Conservation (phyloP, 306 rosid species). For the Rosa multiflora region DNA sequence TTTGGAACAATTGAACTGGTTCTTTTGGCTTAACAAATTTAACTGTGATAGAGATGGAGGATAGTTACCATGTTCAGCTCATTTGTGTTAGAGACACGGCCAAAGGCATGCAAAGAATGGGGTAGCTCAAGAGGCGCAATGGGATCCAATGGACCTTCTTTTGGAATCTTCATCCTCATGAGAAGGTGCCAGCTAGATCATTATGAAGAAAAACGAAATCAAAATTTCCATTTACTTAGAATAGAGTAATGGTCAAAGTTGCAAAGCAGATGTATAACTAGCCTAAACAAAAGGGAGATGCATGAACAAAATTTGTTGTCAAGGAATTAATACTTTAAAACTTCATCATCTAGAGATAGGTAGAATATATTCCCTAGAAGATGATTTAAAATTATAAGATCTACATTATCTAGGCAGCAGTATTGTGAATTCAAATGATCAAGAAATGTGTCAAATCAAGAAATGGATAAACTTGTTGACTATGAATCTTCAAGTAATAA, state of each 20-base stretch:
- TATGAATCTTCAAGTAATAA: neutral
- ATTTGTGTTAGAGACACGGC: slow-evolving; percentile 67
- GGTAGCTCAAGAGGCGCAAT: slow-evolving; percentile 95
- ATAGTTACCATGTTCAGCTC: slow-evolving; percentile 60
- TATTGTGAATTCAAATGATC: neutral
- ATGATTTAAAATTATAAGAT: neutral
- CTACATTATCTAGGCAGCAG: slow-evolving; percentile 14
- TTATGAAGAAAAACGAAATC: slow-evolving; percentile 14
- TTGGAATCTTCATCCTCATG: slow-evolving; percentile 91
- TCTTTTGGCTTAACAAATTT: neutral
- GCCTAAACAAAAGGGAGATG: neutral
- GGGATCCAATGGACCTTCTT: slow-evolving; percentile 72
- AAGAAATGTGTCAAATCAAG: neutral
- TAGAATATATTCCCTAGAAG: neutral
- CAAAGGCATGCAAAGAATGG: slow-evolving; percentile 86
- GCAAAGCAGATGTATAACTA: slow-evolving; percentile 11
- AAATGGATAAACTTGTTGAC: neutral
- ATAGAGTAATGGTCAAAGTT: neutral
- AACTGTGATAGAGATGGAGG: neutral
- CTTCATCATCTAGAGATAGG: neutral
- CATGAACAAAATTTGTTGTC: neutral
- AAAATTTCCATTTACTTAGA: slow-evolving; percentile 14
- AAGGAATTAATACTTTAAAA: neutral
- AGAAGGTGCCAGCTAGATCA: slow-evolving; percentile 80
- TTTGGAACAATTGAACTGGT: neutral